Evolutionary conservation across 2,329 filamentous ascomycete genomes (phyloP).

Genomic region (Colletotrichum sp.): DNA sequence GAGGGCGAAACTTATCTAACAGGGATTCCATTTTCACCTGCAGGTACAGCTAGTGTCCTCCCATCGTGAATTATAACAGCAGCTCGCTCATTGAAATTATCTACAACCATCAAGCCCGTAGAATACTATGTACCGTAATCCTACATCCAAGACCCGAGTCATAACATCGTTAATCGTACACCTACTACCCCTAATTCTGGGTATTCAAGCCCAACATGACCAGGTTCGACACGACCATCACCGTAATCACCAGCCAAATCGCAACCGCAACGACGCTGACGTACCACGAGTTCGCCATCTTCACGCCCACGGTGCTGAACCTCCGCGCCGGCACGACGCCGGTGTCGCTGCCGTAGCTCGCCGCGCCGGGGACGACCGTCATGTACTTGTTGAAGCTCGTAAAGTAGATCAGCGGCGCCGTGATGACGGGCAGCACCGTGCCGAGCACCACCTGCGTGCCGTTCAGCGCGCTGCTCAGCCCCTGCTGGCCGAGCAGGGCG

Average conservation of each 20-base stretch:
- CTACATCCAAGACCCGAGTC: not conserved
- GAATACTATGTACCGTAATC: not conserved
- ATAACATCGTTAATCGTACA: not conserved
- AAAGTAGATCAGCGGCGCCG: slow-evolving; percentile 83
- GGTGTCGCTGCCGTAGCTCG: slow-evolving; percentile 9
- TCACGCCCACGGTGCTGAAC: slow-evolving; percentile 38
- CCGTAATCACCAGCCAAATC: slow-evolving; percentile 76
- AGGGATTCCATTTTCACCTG: not conserved
- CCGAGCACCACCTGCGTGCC: slow-evolving; percentile 80
- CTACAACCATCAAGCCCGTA: not conserved
- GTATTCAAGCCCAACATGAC: slow-evolving; percentile 49
- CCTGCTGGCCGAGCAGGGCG: slow-evolving; percentile 73
- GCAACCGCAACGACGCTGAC: slow-evolving; percentile 57
- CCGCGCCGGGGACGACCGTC: slow-evolving; percentile 35
- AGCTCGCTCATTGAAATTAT: not conserved
- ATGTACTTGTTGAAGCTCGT: slow-evolving; percentile 82
- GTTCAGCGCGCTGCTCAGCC: slow-evolving; percentile 74
- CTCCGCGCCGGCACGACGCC: slow-evolving; percentile 22
- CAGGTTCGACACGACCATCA: slow-evolving; percentile 79
- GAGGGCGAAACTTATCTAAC: not conserved
- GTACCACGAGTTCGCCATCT: slow-evolving; percentile 78
- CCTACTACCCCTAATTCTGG: not conserved
- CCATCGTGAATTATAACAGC: not conserved
- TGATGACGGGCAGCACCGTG: slow-evolving; percentile 80
- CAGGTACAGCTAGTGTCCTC: not conserved